phyloP scores from a whole-genome alignment of 2,329 filamentous ascomycete species.

The Colletotrichum acutatum region DNA sequence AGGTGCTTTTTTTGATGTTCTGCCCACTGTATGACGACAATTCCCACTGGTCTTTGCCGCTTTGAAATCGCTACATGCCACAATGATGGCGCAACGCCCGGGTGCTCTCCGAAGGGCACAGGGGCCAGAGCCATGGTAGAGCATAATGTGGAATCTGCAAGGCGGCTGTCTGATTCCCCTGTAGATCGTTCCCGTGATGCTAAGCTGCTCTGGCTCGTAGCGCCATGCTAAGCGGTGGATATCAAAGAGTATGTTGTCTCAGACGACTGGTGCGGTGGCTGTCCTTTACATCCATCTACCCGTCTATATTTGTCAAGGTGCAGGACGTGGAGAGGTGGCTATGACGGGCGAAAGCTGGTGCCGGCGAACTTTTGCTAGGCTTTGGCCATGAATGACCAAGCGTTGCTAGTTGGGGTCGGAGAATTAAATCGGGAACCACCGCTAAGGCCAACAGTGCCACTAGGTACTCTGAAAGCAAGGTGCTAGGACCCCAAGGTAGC shows the following conservation, averaged over 20 bases:
- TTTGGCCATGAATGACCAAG: background rate
- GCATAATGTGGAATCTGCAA: conserved; percentile 20
- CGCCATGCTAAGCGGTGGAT: background rate
- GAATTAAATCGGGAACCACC: conserved; percentile 22
- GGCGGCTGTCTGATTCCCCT: conserved; percentile 21
- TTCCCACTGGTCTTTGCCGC: background rate
- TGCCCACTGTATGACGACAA: background rate
- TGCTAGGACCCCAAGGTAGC: background rate
- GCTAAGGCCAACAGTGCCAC: background rate
- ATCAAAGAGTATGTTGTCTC: conserved; percentile 16
- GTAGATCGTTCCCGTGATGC: conserved; percentile 25
- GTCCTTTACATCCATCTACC: background rate
- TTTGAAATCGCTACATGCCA: background rate
- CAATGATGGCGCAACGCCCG: conserved; percentile 2
- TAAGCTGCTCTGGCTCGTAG: conserved; percentile 9
- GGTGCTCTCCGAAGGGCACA: background rate
- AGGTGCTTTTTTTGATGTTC: background rate
- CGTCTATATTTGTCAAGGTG: conserved; percentile 4
- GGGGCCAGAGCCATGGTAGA: conserved; percentile 1
- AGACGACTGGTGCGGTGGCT: background rate
- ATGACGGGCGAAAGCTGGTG: conserved; percentile 10
- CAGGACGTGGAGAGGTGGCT: background rate
- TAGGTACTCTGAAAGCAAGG: conserved; percentile 7
- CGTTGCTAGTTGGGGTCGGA: conserved; percentile 12
- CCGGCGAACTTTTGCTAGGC: background rate